phyloP scores from a whole-genome alignment of 1,284 basidiomycete species.

The Ustilago bromivora region DNA sequence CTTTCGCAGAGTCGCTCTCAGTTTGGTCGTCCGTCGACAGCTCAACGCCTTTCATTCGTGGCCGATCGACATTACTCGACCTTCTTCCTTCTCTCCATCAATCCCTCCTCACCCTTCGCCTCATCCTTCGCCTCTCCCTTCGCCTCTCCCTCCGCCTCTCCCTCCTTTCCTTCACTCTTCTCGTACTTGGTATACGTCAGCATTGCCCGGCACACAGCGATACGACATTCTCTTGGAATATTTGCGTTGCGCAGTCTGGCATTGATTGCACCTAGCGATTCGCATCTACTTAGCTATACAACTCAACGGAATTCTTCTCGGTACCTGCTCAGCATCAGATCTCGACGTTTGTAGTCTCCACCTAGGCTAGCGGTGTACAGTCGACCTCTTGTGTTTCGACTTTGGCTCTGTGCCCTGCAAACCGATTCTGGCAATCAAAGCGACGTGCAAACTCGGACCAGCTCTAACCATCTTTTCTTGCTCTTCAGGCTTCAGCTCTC shows the following conservation, averaged over 20 bases:
- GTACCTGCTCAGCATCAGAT: background rate
- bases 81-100: conserved; percentile 1
- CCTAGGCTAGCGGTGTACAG: background rate
- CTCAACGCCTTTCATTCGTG: background rate
- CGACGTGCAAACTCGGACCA: background rate
- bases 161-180: background rate
- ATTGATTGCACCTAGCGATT: background rate
- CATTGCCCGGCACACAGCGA: background rate
- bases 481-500: background rate
- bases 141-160: background rate
- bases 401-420: background rate
- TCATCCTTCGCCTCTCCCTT: background rate
- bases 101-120: background rate
- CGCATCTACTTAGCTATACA: background rate
- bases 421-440: background rate
- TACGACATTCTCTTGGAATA: background rate
- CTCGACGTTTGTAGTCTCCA: background rate
- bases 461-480: background rate
- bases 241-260: background rate
- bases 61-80: conserved; percentile 5
- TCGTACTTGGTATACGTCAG: background rate
- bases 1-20: background rate
- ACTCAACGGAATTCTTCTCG: background rate
- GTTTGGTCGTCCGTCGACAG: background rate
- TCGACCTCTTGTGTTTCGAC: background rate